phyloP scores from a whole-genome alignment of 176 grass and related monocot genomes.

The Pharus latifolius region DNA sequence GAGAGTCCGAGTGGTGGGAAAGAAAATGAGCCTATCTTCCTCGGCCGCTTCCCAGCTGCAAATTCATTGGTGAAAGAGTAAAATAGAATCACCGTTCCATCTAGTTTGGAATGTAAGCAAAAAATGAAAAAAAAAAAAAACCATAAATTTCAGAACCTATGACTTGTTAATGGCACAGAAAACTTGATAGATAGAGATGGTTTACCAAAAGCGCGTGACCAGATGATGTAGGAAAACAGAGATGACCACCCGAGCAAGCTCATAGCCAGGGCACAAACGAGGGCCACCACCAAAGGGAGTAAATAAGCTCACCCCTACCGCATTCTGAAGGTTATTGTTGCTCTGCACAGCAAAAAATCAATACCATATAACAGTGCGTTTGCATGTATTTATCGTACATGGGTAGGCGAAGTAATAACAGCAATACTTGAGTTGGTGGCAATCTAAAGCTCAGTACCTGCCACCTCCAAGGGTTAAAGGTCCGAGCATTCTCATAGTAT shows the following conservation, averaged over 20 bases:
- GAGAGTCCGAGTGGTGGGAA: slow-evolving; percentile 75
- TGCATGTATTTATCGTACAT: neutral
- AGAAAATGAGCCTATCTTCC: slow-evolving; percentile 74
- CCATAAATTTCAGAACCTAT: no score
- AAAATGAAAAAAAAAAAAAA: no score
- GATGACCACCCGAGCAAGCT: slow-evolving; percentile 79
- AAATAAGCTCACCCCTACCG: slow-evolving; percentile 44
- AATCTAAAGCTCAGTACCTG: slow-evolving; percentile 23
- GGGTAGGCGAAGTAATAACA: neutral
- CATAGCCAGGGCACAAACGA: slow-evolving; percentile 75
- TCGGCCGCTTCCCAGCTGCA: slow-evolving; percentile 85
- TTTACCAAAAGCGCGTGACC: slow-evolving; percentile 69
- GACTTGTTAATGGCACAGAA: neutral
- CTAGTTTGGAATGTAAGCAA: neutral
- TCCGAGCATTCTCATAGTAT: slow-evolving; percentile 72
- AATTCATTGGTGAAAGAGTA: slow-evolving; percentile 8
- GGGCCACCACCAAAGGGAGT: slow-evolving; percentile 82
- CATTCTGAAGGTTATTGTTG: slow-evolving; percentile 46
- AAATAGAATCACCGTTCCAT: neutral
- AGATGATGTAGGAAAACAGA: slow-evolving; percentile 82
- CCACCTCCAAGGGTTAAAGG: slow-evolving; percentile 97
- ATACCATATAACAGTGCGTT: neutral
- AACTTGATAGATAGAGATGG: neutral
- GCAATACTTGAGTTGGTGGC: neutral
- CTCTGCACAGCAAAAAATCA: slow-evolving; percentile 23